Evolutionary conservation across 2,329 filamentous ascomycete genomes (phyloP).

Genomic region (Pseudogymnoascus verrucosus): DNA sequence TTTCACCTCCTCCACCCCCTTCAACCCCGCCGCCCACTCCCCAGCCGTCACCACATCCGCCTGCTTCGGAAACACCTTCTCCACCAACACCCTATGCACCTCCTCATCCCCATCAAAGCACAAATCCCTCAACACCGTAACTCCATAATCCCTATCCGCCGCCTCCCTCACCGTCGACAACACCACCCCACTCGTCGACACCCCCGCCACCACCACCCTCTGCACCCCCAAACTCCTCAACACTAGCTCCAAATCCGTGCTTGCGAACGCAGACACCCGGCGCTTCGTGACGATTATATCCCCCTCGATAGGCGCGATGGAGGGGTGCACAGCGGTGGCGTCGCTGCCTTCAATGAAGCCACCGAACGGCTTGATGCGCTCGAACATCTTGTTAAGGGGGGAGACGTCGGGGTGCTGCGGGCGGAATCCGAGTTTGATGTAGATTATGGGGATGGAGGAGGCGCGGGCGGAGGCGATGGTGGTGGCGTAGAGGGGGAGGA

Average conservation of each 20-base stretch:
- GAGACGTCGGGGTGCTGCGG: slow-evolving; percentile 27
- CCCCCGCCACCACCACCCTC: slow-evolving; percentile 24
- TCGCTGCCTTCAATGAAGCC: slow-evolving; percentile 22
- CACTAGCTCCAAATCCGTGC: slow-evolving; percentile 30
- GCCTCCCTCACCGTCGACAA: slow-evolving; percentile 31
- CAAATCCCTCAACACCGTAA: slow-evolving; percentile 30
- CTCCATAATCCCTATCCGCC: slow-evolving; percentile 29
- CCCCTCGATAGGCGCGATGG: slow-evolving; percentile 15
- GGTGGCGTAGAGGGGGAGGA: slow-evolving; percentile 18
- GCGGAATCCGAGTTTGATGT: slow-evolving; percentile 29
- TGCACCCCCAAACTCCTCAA: slow-evolving; percentile 25
- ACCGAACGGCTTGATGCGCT: slow-evolving; percentile 16
- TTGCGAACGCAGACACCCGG: slow-evolving; percentile 30
- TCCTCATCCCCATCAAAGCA: slow-evolving; percentile 29
- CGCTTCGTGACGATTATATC: slow-evolving; percentile 30
- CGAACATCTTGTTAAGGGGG: slow-evolving; percentile 20
- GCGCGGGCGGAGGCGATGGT: slow-evolving; percentile 21
- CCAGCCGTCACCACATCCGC: slow-evolving; percentile 22
- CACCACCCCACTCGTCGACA: slow-evolving; percentile 31
- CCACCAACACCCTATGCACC: slow-evolving; percentile 28
- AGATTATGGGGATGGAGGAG: slow-evolving; percentile 24
- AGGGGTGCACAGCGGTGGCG: slow-evolving; percentile 20
- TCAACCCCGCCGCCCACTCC: slow-evolving; percentile 23
- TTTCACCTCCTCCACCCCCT: neutral
- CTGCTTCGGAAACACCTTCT: slow-evolving; percentile 29